Evolutionary conservation across 306 rosid species (phyloP), one percentile per base, ranked within the genome.

Genomic region (Erythrophleum fordii): DNA sequence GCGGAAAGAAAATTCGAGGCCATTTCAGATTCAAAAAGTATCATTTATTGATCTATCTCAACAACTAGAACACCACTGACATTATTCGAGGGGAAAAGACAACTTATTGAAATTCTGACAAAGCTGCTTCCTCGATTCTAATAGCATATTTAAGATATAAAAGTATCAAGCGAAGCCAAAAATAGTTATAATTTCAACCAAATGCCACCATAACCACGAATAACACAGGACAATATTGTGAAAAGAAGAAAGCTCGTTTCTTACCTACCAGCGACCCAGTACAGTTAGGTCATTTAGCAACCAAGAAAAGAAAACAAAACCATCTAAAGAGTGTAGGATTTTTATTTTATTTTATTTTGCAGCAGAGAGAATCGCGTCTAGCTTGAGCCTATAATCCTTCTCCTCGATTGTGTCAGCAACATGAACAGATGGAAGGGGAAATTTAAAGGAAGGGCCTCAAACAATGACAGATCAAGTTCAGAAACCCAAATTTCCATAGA

Each of bases 221-320:
- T 13, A 7, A 64, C 49, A 78, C 41, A 48, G 23, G 72, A 74
- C 55, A 26, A 31, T 46, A 34, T 46, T 56, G 53, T 28, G 18
- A 42, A 70, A 49, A 83, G 69, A 78, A 37, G 77, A 83, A 72
- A 80, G 22, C 56, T 52, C 53, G 76, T 79, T 66, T 87, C 84
- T 87, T 60, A 89, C 91, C 95, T 75, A 89, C 81, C 91, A 78
- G 74, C 84, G 75, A 87, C 90, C 92, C 82, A 89, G 79, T 78
- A 76, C 51, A 66, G 39, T 45, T 61, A 31, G 58, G 77, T 81
- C 62, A 76, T 67, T 84, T 80, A 79, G 72, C 69, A 80, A 64
- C 81, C 42, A 79, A 73, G 80, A 78, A 75, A 84, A 81, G 31
- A 46, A 65, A 72, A 81, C 64, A 23, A 77, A 68, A 82, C 8